Percentiles rank a stretch among this genome's conserved stretches.
These are phyloP conservation scores for Gossypium anomalum DNA, from an alignment of 345 rosid genomes.

Conservation along the genomic window DNA sequence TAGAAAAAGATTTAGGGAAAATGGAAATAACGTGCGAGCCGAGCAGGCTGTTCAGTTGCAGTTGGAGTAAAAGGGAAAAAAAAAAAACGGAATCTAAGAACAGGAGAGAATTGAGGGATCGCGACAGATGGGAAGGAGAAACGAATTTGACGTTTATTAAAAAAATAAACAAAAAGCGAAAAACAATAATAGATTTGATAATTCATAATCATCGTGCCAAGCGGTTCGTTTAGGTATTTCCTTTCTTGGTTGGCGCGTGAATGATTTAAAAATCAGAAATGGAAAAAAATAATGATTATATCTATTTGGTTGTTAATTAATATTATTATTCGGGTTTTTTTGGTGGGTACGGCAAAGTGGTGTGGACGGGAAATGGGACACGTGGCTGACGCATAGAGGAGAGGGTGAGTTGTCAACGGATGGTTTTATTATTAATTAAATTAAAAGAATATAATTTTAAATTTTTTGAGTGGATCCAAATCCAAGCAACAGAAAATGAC, in stretches of 20 bases:
- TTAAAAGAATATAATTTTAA: too few species aligned
- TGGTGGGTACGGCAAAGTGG: background rate
- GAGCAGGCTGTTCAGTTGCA: background rate
- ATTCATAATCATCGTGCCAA: background rate
- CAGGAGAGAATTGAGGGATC: conserved; percentile 22
- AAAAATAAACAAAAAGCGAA: background rate
- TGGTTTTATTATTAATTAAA: background rate
- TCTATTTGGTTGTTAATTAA: background rate
- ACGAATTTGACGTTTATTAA: background rate
- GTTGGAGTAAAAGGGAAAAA: conserved; percentile 6
- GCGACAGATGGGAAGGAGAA: background rate
- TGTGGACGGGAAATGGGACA: background rate
- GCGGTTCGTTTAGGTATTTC: background rate
- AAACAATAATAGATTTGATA: background rate
- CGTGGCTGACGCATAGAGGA: background rate
- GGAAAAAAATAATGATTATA: background rate
- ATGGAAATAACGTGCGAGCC: conserved; percentile 11
- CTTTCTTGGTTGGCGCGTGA: background rate
- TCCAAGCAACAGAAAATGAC: background rate
- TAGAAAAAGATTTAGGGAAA: conserved; percentile 6
- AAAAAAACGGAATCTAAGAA: conserved; percentile 17
- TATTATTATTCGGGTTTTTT: background rate
- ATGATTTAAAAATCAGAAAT: background rate
- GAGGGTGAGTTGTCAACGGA: background rate
- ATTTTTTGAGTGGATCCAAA: background rate